Evolutionary conservation across 2,329 filamentous ascomycete genomes (phyloP).

Genomic region (Aspergillus neoniger): DNA sequence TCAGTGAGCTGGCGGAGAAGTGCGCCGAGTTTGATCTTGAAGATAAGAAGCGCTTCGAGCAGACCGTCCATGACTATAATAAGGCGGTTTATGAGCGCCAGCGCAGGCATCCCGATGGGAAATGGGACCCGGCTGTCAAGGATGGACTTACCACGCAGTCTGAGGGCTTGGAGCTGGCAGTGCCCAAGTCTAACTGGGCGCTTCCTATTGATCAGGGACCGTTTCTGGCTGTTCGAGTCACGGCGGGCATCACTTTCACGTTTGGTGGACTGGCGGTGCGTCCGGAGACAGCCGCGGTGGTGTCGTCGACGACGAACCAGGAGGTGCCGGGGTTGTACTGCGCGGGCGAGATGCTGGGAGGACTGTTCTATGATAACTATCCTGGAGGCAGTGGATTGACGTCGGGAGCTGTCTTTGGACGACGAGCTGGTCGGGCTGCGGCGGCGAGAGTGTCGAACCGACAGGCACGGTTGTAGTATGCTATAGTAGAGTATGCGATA

Average conservation of each 20-base stretch:
- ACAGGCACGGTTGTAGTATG: not conserved
- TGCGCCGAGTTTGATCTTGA: conserved; percentile 52
- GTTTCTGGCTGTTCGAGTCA: conserved; percentile 65
- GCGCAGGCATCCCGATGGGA: conserved; percentile 46
- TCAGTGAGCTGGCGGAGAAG: conserved; percentile 60
- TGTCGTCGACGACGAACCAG: conserved; percentile 47
- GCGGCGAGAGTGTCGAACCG: conserved; percentile 12
- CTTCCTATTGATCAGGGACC: conserved; percentile 58
- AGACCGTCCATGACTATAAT: conserved; percentile 60
- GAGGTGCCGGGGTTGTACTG: conserved; percentile 49
- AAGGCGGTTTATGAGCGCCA: conserved; percentile 54
- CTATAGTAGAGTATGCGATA: not conserved
- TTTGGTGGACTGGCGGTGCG: conserved; percentile 65
- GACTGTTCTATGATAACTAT: conserved; percentile 65
- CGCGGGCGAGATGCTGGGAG: conserved; percentile 67
- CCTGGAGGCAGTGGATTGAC: conserved; percentile 65
- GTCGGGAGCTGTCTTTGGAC: conserved; percentile 58
- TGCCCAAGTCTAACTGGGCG: conserved; percentile 69
- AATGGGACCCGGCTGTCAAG: conserved; percentile 62
- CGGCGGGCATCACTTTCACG: conserved; percentile 68
- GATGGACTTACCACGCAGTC: conserved; percentile 66
- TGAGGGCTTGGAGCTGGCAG: conserved; percentile 39
- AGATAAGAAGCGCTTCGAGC: conserved; percentile 50
- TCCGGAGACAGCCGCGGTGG: conserved; percentile 55
- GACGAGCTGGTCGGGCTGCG: conserved; percentile 45